Percentiles rank a stretch among this genome's conserved stretches.
Conservation (phyloP, 2,329 filamentous ascomycete genomes). For the Colletotrichum gloeosporioides region DNA sequence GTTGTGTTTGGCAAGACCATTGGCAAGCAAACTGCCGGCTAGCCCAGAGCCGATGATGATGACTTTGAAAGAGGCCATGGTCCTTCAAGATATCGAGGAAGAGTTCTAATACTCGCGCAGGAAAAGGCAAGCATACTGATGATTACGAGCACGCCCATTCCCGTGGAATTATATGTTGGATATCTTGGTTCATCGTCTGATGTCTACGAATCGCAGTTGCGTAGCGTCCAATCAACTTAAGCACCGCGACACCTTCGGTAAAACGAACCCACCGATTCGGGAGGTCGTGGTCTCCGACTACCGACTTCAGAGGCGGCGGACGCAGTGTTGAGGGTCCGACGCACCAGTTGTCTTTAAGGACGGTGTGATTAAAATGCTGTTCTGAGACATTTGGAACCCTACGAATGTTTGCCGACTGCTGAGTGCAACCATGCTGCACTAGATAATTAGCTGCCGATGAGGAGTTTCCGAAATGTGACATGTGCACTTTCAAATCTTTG, state of each 20-base stretch:
- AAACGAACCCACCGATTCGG: neutral
- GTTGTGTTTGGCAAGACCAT: neutral
- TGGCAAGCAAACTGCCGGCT: neutral
- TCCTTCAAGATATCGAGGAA: neutral
- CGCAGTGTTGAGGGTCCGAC: neutral
- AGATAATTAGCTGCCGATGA: neutral
- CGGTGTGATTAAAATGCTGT: neutral
- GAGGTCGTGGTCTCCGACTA: neutral
- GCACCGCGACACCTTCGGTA: neutral
- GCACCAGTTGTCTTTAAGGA: accelerated
- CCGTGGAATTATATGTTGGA: neutral
- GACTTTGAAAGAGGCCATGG: neutral
- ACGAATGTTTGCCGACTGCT: neutral
- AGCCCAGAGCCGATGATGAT: neutral
- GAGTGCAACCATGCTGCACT: too few relatives aligned
- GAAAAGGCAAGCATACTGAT: neutral
- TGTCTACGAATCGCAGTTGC: neutral
- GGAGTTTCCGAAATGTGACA: accelerated
- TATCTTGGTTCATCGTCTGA: neutral
- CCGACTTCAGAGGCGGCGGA: neutral
- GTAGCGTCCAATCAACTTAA: neutral
- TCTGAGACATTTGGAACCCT: neutral
- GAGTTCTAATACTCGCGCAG: neutral
- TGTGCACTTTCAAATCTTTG: neutral
- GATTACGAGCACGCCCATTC: neutral